These are phyloP conservation scores for Ballota nigra DNA, from an alignment of 257 asterid genomes.

Conservation along the genomic window DNA sequence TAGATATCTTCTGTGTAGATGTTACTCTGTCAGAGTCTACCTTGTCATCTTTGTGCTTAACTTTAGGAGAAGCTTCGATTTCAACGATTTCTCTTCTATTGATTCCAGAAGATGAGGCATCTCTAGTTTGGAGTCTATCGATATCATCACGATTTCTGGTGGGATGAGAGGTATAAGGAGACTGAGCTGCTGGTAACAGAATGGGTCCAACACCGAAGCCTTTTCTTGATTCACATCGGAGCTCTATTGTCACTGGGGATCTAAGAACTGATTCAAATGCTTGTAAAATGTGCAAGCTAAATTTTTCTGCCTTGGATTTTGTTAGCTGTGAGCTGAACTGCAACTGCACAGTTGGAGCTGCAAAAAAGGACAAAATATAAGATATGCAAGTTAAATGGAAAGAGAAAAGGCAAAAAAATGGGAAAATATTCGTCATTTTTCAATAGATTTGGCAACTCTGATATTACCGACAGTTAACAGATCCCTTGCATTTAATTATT, in stretches of 20 bases:
- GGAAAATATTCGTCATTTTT: not conserved
- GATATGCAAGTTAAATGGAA: constrained; percentile 2
- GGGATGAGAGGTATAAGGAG: constrained; percentile 13
- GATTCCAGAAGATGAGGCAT: constrained; percentile 31
- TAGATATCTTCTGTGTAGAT: constrained; percentile 28
- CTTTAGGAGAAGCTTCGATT: constrained; percentile 40
- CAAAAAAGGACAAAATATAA: constrained; percentile 19
- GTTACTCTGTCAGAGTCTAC: constrained; percentile 13
- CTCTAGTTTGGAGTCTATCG: constrained; percentile 34
- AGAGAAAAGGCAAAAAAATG: not conserved
- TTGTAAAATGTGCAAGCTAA: constrained; percentile 63
- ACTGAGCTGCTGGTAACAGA: constrained; percentile 46
- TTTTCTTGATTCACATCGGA: constrained; percentile 63
- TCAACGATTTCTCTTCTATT: constrained; percentile 71
- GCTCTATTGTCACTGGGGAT: constrained; percentile 78
- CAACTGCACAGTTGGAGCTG: constrained; percentile 92
- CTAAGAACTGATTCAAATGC: constrained; percentile 87
- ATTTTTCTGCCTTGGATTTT: constrained; percentile 78
- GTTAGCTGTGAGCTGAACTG: constrained; percentile 67
- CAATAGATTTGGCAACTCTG: not conserved
- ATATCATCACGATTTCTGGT: constrained; percentile 26
- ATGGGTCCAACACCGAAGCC: constrained; percentile 37
- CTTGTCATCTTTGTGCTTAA: constrained; percentile 14
- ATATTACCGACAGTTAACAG: not conserved
- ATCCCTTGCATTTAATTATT: not conserved